Conservation (phyloP, 2,329 filamentous ascomycete species). For the Aspergillus niger region DNA sequence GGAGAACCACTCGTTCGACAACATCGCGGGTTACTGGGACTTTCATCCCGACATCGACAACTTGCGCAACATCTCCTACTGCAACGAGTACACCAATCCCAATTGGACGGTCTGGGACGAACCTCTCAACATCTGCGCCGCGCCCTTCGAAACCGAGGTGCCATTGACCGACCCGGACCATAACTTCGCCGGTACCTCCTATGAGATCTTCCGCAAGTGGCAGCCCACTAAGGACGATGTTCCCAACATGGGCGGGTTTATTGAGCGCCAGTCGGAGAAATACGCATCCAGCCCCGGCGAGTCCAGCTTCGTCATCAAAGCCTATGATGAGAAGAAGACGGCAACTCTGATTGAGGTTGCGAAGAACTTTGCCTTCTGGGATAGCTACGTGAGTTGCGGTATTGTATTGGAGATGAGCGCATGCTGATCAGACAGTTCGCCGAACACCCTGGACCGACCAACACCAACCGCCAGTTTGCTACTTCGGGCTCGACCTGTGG, state of each 20-base stretch:
- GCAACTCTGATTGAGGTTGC: slow-evolving; percentile 37
- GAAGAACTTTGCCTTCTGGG: slow-evolving; percentile 43
- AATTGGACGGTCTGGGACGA: slow-evolving; percentile 43
- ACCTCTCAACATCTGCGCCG: slow-evolving; percentile 39
- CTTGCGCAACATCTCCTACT: slow-evolving; percentile 34
- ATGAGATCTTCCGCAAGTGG: slow-evolving; percentile 44
- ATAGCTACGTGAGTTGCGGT: slow-evolving; percentile 32
- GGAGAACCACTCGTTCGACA: slow-evolving; percentile 46
- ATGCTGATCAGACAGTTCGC: slow-evolving; percentile 28
- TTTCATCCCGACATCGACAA: slow-evolving; percentile 43
- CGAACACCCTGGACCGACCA: slow-evolving; percentile 44
- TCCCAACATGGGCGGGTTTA: slow-evolving; percentile 43
- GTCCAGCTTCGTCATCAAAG: slow-evolving; percentile 41
- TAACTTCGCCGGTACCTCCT: slow-evolving; percentile 33
- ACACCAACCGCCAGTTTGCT: slow-evolving; percentile 45
- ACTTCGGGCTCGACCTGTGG: slow-evolving; percentile 41
- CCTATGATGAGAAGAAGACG: slow-evolving; percentile 40
- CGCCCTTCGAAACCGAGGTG: slow-evolving; percentile 39
- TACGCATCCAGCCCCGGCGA: slow-evolving; percentile 40
- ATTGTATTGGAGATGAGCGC: background rate
- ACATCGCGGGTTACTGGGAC: slow-evolving; percentile 44
- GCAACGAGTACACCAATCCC: slow-evolving; percentile 43
- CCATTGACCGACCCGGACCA: slow-evolving; percentile 41
- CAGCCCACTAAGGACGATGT: slow-evolving; percentile 37
- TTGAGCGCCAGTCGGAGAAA: slow-evolving; percentile 42